phyloP scores from a whole-genome alignment of 306 rosid genomes.

The Castanopsis chinensis region DNA sequence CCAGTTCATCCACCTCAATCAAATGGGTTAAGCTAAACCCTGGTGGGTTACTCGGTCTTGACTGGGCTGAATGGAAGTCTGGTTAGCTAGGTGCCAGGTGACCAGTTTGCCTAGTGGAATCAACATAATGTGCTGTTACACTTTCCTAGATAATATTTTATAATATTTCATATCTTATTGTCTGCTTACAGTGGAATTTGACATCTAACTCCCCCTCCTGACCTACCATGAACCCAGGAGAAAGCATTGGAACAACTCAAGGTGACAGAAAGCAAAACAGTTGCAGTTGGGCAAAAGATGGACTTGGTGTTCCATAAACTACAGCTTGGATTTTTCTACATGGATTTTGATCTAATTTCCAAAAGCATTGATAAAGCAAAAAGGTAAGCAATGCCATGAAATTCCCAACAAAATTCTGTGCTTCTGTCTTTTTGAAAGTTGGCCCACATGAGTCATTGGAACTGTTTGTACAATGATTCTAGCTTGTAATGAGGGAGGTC shows the following conservation, averaged over 20 bases:
- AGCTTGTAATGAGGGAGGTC: slow-evolving; percentile 99
- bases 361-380: slow-evolving; percentile 95
- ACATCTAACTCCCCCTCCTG: neutral
- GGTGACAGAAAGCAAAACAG: slow-evolving; percentile 91
- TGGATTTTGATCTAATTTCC: slow-evolving; percentile 97
- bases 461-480: slow-evolving; percentile 32
- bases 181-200: slow-evolving; percentile 10
- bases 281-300: slow-evolving; percentile 99
- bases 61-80: neutral
- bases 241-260: slow-evolving; percentile 91
- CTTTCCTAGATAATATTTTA: neutral
- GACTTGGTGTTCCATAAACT: slow-evolving; percentile 86
- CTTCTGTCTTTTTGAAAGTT: slow-evolving; percentile 8
- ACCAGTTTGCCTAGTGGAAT: neutral
- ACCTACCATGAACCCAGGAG: slow-evolving; percentile 47
- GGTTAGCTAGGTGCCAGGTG: neutral
- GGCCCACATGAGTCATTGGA: slow-evolving; percentile 4
- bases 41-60: neutral
- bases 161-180: slow-evolving; percentile 4
- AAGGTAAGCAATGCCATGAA: slow-evolving; percentile 42
- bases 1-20: neutral
- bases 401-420: neutral
- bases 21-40: neutral
- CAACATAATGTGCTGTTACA: neutral
- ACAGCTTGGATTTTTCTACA: slow-evolving; percentile 88